These are phyloP conservation scores for Backusella sp. DNA, from an alignment of 192 early-diverging fungal genomes.

Conservation along the genomic window DNA sequence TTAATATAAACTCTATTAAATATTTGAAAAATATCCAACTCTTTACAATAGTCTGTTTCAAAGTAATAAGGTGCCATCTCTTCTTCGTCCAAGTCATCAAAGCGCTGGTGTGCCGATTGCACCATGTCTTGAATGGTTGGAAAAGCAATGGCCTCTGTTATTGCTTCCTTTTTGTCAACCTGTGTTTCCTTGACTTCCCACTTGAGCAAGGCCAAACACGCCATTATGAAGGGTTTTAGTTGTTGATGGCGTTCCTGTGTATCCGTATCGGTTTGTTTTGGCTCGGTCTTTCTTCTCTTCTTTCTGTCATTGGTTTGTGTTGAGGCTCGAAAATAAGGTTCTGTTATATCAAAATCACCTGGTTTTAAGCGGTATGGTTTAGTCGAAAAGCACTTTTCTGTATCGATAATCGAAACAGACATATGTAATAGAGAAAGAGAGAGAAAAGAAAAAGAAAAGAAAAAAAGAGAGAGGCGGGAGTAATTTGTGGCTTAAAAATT, in stretches of 20 bases:
- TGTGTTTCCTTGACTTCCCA: constrained; percentile 2
- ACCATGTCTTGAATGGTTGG: constrained; percentile 13
- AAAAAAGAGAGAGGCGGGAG: neutral
- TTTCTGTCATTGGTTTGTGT: neutral
- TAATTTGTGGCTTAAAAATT: neutral
- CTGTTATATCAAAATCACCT: constrained; percentile 25
- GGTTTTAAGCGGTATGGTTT: neutral
- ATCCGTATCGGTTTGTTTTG: constrained; percentile 11
- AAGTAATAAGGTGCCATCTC: neutral
- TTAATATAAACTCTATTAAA: constrained; percentile 13
- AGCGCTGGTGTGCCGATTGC: neutral
- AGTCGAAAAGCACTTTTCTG: constrained; percentile 1
- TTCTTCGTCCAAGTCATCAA: neutral
- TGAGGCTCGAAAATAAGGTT: constrained; percentile 23
- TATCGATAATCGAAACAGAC: constrained; percentile 10
- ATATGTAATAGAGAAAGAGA: neutral
- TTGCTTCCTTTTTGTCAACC: too few species aligned
- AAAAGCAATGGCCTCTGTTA: neutral
- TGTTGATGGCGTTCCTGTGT: constrained; percentile 15
- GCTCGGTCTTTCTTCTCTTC: constrained; percentile 14
- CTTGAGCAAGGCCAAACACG: neutral
- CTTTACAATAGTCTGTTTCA: neutral
- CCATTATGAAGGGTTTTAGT: constrained; percentile 13
- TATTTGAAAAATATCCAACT: constrained; percentile 12
- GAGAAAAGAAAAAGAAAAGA: neutral